phyloP scores from a whole-genome alignment of 139 green algal species.

The Chlorella sp. region DNA sequence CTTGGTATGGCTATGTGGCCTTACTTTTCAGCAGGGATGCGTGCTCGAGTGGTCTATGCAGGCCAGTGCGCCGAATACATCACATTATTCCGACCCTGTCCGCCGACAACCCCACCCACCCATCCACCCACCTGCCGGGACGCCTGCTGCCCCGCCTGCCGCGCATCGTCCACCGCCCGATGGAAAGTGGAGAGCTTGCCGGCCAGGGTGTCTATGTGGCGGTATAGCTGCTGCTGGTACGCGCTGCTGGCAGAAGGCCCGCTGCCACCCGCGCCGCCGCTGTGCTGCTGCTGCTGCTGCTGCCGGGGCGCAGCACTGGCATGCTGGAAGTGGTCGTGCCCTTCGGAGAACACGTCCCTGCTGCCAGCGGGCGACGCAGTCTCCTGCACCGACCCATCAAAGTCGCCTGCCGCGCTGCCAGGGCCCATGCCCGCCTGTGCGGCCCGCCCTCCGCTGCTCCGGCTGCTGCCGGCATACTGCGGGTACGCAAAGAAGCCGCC shows the following conservation, averaged over 20 bases:
- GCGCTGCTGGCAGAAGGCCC: not conserved
- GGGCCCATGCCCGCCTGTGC: not conserved
- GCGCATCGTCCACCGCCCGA: constrained; percentile 20
- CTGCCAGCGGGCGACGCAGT: not conserved
- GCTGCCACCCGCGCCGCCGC: not conserved
- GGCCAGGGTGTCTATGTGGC: constrained; percentile 24
- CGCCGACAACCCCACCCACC: too few species aligned
- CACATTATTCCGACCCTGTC: not conserved
- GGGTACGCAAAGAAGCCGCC: not conserved
- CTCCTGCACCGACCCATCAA: not conserved
- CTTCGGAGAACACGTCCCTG: constrained; percentile 22
- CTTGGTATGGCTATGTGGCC: too few species aligned
- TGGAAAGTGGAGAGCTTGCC: constrained; percentile 28
- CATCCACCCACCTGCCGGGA: constrained; percentile 7
- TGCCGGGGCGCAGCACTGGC: not conserved
- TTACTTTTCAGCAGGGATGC: too few species aligned
- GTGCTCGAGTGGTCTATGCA: not conserved
- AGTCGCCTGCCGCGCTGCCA: not conserved
- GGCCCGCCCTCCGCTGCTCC: not conserved
- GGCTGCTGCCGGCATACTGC: not conserved
- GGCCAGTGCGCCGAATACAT: not conserved
- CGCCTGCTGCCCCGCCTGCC: not conserved
- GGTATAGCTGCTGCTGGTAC: constrained; percentile 31
- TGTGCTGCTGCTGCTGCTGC: not conserved
- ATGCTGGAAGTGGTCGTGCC: not conserved